Base-by-base conservation (phyloP, 371 early-diverging fungal genomes). In the Batkoa obscura region DNA sequence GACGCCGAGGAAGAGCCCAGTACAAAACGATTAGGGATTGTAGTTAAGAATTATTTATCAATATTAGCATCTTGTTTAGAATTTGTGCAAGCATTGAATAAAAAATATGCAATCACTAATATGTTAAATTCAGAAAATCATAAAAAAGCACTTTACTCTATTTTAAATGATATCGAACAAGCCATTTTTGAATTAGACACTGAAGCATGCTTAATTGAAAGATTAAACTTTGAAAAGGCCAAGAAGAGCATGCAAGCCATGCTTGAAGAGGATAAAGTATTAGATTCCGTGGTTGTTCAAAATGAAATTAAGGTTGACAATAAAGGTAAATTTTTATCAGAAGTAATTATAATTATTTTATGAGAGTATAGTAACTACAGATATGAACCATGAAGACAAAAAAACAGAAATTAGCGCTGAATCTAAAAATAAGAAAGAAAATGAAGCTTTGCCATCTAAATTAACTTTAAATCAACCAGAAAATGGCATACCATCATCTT, bases 171-270 rank as follows among this genome's bases (percentile, higher is more conserved):
- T 17, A 30, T 50, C 5, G 50, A 50, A 30, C 50, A 50, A n/a
- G 50, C 50, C 12, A 36, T 50, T 13, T 30, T 31, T 50, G 50
- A 50, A 34, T 34, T 50, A 3, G 50, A 50, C 34, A 50, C 50
- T 3, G 50, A 31, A 36, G 34, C 32, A 5, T 36, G 50, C 30
- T 34, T 50, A 5, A 23, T 31, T 50, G 50, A 50, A n/a, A 5
- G 50, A n/a, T 10, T 34, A 36, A 34, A 12, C 34, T 50, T 50
- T 34, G 50, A 50, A 30, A 50, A 36, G 50, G 15, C 12, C 50
- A 50, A 50, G 34, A 34, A 17, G n/a, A 3, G 13, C 12, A n/a
- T 50, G 3, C 12, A 5, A 39, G 41, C 5, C 5, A 8, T 8
- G 13, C 5, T 8, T 5, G 41, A 39, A 13, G 41, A 13, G 13